Evolutionary conservation across 805 yeast genomes (phyloP).

Genomic region (Candida dajiaensis): DNA sequence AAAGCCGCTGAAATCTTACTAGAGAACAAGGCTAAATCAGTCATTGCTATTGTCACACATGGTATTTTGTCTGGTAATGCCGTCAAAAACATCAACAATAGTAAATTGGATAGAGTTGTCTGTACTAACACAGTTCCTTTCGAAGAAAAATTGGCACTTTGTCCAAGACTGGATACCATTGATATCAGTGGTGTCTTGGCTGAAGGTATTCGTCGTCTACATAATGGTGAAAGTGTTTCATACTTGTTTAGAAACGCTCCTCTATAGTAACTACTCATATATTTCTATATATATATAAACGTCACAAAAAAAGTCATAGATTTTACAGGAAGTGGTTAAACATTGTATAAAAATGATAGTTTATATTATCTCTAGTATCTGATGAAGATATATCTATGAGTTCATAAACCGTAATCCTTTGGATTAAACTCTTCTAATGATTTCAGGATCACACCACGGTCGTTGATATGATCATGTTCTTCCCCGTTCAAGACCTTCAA

Average conservation of each 20-base stretch:
- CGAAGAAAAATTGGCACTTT: conserved; percentile 49
- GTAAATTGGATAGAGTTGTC: conserved; percentile 61
- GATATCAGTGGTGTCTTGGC: conserved; percentile 73
- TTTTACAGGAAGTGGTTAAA: neutral
- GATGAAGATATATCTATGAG: neutral
- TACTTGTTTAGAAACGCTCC: conserved; percentile 72
- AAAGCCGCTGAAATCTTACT: conserved; percentile 75
- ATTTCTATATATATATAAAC: neutral
- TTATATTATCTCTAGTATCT: neutral
- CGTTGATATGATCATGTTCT: conserved; percentile 44
- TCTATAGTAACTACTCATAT: too few relatives aligned
- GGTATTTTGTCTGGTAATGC: conserved; percentile 77
- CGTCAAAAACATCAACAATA: conserved; percentile 60
- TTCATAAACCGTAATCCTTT: conserved; percentile 37
- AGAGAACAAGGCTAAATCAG: conserved; percentile 63
- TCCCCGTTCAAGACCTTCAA: conserved; percentile 45
- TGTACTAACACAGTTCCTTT: conserved; percentile 81
- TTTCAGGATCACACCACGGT: conserved; percentile 49
- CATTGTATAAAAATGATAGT: too few relatives aligned
- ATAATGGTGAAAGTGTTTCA: conserved; percentile 81
- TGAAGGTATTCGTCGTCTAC: conserved; percentile 78
- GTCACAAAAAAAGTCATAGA: neutral
- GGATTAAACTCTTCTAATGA: conserved; percentile 50
- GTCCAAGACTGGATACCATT: conserved; percentile 61
- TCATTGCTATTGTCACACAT: conserved; percentile 78